Base-by-base conservation (phyloP, 129 eudicot genomes). In the Lactuca saligna region DNA sequence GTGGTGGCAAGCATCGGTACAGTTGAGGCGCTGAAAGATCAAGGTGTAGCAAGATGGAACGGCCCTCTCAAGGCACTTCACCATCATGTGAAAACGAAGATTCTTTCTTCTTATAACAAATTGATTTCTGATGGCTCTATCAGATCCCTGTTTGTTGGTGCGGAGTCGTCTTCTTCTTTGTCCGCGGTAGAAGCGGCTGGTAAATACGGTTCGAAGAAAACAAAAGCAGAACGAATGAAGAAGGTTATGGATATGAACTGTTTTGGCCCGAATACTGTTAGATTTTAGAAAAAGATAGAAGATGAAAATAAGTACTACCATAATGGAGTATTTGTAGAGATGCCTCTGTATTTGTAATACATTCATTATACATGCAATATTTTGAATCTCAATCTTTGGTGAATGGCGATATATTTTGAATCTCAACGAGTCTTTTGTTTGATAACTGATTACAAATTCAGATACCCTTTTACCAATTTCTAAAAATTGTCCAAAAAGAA, bases 11-110 rank as follows among this genome's bases (percentile, higher is more conserved):
- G 88, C 72, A 82, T 87, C 42, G 89, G 89, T 6, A 87, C 87
- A 2, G 83, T 88, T 35, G 96, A 85, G 44, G 91, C 86, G 13
- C 54, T 88, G 61, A 88, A 88, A 82, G 91, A 88, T 82, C 87
- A 88, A 74, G 53, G 93, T 72, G 53, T 79, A 57, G 82, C 86
- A 15, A 67, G 89, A 14, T 83, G 94, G 89, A 86, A 80, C 37
- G 85, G 83, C 8, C 81, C 82, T 1, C 46, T 83, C 0, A 76
- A 69, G 20, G 78, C 80, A 0, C 70, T 84, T 55, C 90, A 87
- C 3, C 63, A 78, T 5, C 74, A 79, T 8, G 82, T 80, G 6
- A 86, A 89, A 69, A 61, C 73, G 35, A 86, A 76, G 14, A 49
- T 81, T 0, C 75, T 69, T 16, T 59, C 67, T 62, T 78, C 81